Percentiles rank a stretch among this genome's conserved stretches.
Conservation (phyloP, 441 rosid genomes). For the Manihot esculenta region DNA sequence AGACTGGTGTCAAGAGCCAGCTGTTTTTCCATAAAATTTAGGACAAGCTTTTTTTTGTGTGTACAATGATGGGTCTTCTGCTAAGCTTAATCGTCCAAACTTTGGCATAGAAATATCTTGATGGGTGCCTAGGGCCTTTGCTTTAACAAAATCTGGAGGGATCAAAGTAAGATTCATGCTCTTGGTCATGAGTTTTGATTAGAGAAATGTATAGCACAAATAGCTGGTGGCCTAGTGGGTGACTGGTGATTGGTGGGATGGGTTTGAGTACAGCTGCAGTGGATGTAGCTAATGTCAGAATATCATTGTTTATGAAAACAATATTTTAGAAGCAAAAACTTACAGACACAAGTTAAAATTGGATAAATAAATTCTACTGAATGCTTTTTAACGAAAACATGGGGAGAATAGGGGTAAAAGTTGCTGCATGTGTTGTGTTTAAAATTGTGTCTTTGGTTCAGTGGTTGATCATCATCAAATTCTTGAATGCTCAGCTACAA, state of each 20-base stretch:
- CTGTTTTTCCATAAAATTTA: neutral
- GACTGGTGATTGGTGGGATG: neutral
- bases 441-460: neutral
- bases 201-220: neutral
- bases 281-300: neutral
- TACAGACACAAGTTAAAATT: neutral
- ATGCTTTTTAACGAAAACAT: neutral
- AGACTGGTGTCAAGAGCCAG: neutral
- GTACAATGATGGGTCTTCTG: neutral
- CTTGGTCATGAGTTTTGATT: neutral
- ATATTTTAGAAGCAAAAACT: neutral
- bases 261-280: neutral
- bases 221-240: neutral
- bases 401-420: neutral
- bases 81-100: neutral
- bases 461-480: neutral
- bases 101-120: neutral
- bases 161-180: neutral
- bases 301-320: neutral
- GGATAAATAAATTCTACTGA: neutral
- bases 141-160: neutral
- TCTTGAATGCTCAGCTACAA: neutral
- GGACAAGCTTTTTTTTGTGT: neutral
- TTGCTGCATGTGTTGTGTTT: neutral
- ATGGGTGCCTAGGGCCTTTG: neutral